Conservation (phyloP, 1,139 yeast species). For the Eremothecium gossypii region DNA sequence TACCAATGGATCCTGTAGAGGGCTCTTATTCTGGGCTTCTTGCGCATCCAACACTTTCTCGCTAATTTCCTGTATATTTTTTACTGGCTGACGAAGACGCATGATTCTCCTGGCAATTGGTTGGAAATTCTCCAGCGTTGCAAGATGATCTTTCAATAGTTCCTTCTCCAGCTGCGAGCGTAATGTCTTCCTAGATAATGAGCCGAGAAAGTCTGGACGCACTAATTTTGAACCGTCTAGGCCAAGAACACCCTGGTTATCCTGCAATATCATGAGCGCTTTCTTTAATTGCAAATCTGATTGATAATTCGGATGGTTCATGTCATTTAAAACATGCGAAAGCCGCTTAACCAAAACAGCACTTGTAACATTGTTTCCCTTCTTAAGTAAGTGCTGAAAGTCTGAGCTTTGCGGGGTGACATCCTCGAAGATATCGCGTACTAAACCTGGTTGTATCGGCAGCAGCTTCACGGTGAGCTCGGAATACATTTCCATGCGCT, state of each 20-base stretch:
- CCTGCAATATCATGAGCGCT: conserved; percentile 40
- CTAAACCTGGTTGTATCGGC: not conserved
- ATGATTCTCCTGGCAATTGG: conserved; percentile 39
- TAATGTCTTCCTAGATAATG: conserved; percentile 47
- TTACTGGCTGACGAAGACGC: conserved; percentile 35
- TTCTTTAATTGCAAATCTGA: conserved; percentile 34
- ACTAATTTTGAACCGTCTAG: conserved; percentile 35
- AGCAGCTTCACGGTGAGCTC: conserved; percentile 8
- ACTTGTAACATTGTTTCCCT: conserved; percentile 17
- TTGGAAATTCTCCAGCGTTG: conserved; percentile 51
- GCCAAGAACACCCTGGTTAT: conserved; percentile 30
- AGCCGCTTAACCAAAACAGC: conserved; percentile 38
- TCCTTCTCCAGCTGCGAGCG: conserved; percentile 67
- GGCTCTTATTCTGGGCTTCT: conserved; percentile 5
- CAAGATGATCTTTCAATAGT: conserved; percentile 51
- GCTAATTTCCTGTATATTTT: conserved; percentile 38
- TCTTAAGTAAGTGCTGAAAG: conserved; percentile 4
- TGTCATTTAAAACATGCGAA: conserved; percentile 42
- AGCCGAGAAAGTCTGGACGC: conserved; percentile 49
- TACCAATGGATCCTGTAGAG: conserved; percentile 7
- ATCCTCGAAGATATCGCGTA: not conserved
- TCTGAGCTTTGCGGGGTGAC: not conserved
- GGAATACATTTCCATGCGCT: conserved; percentile 21
- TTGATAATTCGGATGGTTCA: conserved; percentile 38
- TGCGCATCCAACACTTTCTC: conserved; percentile 27